Base-by-base conservation (phyloP, 2,329 filamentous ascomycete genomes). In the Diaporthe sp. region DNA sequence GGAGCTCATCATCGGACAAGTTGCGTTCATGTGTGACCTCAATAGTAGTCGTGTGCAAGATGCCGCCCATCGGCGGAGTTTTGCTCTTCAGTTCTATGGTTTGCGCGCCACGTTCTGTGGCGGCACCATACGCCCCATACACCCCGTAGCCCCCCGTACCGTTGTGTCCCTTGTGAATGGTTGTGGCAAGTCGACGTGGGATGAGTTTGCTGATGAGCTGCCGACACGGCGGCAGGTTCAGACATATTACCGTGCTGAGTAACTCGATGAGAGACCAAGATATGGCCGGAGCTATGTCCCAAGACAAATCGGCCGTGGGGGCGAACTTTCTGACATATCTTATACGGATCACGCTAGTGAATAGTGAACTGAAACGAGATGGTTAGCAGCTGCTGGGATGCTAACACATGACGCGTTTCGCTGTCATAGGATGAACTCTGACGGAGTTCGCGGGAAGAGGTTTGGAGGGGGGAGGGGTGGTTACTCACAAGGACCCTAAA, bases 201-300 rank as follows among this genome's bases (percentile, higher is more conserved):
- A 74, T 51, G 51, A 74, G 25, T 39, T 31, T 59, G 31, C 42
- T 58, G 34, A 72, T 55, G 31, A 74, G 53, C 31, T 71, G 73
- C 13, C 73, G 55, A 15, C 65, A 72, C 9, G 73, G 65, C 22
- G 67, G 73, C 55, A 74, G 34, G 7, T 72, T 74, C 9, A 70
- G 51, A 57, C 73, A 74, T 3, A 74, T 62, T n/a, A 74, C 67
- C 53, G 65, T 42, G 55, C 61, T 74, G 15, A 74, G 67, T 28
- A 61, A 49, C 44, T 74, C 73, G 44, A 74, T 49, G 31, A 74
- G 42, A 44, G 73, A 74, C 73, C 73, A 74, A 6, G 51, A 58
- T 46, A 74, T 69, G 55, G 69, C 67, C 55, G 55, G 65, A 39
- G 69, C 73, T 31, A 58, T 65, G 13, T 72, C 73, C 73, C 73